Evolutionary conservation across 192 early-diverging fungal genomes (phyloP).

Genomic region (Allomyces javanicus): DNA sequence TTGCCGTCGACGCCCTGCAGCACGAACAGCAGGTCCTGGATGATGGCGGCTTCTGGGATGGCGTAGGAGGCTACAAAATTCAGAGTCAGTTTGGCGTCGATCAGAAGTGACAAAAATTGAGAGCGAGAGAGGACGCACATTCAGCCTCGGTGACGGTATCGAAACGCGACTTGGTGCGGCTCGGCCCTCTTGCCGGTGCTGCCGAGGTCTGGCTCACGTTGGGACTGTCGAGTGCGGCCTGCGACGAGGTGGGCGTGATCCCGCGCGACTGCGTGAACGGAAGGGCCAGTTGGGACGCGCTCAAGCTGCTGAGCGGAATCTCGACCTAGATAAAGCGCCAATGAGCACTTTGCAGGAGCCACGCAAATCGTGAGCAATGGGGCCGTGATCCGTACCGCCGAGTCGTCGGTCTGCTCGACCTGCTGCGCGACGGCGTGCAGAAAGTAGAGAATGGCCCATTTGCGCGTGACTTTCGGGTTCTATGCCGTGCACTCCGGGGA

Average conservation of each 20-base stretch:
- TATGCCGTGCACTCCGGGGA: background rate
- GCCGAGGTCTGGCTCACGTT: conserved; percentile 3
- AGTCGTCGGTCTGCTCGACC: conserved; percentile 4
- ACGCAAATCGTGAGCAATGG: conserved; percentile 1
- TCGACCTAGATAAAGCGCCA: conserved; percentile 1
- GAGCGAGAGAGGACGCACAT: too few relatives aligned
- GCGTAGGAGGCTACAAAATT: conserved; percentile 4
- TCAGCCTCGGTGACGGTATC: background rate
- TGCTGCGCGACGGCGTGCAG: conserved; percentile 24
- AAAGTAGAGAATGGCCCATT: conserved; percentile 39
- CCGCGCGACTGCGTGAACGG: background rate
- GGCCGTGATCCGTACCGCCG: conserved; percentile 1
- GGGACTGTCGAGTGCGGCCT: background rate
- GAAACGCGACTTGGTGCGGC: background rate
- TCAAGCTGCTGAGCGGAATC: background rate
- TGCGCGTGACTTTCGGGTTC: conserved; percentile 13
- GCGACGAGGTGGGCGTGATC: conserved; percentile 2
- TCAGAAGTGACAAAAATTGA: too few relatives aligned
- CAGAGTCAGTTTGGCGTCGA: too few relatives aligned
- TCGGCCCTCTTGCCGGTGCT: conserved; percentile 7
- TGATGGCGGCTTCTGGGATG: conserved; percentile 34
- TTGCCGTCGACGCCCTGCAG: conserved; percentile 88
- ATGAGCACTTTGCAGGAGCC: conserved; percentile 10
- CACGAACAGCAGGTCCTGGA: conserved; percentile 75
- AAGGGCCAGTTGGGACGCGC: background rate